Base-by-base conservation (phyloP, 306 rosid genomes). In the Sphenostylis stenocarpa region DNA sequence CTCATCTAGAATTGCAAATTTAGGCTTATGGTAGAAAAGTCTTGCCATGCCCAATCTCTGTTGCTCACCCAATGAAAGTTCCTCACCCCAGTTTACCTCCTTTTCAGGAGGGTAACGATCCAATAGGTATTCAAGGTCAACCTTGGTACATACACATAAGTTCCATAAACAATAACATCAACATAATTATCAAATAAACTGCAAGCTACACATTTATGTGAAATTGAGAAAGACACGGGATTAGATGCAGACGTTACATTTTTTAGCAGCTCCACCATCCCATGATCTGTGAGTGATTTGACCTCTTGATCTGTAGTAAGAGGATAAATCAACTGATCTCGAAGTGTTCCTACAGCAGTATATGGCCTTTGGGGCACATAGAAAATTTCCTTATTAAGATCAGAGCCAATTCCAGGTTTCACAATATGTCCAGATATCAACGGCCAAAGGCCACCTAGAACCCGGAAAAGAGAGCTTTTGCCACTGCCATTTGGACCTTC, bases 401-500 rank as follows among this genome's bases (percentile, higher is more conserved):
- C 94, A 73, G 98, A 88, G 75, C 99, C 99, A 85, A 88, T 84
- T 76, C 98, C 99, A 49, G 99, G 99, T 80, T 96, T 96, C 83
- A 91, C 96, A 56, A 96, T 92, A 87, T 88, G 87, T 53, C 99
- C 99, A 75, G 96, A 91, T 56, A 92, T 89, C 77, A 96, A 76
- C 19, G 99, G 99, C 99, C 99, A 96, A 45, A 96, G 98, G 76
- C 99, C 99, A 24, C 99, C 99, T 75, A 96, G 81, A 83, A 96
- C 99, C 60, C 99, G 90, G 84, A 96, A 96, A 83, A 96, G 99
- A 4, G 99, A 92, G 87, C 99, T 96, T 87, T 96, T 96, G 68
- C 99, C 99, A 66, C 99, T 96, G 48, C 99, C 99, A 87, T 96
- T 96, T 81, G 99, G 99, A 89, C 99, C 99, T 95, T 87, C 84